These are phyloP conservation scores for Graphilbum ipis-grandicollis DNA, from an alignment of 2,329 filamentous ascomycete genomes.

Conservation along the genomic window DNA sequence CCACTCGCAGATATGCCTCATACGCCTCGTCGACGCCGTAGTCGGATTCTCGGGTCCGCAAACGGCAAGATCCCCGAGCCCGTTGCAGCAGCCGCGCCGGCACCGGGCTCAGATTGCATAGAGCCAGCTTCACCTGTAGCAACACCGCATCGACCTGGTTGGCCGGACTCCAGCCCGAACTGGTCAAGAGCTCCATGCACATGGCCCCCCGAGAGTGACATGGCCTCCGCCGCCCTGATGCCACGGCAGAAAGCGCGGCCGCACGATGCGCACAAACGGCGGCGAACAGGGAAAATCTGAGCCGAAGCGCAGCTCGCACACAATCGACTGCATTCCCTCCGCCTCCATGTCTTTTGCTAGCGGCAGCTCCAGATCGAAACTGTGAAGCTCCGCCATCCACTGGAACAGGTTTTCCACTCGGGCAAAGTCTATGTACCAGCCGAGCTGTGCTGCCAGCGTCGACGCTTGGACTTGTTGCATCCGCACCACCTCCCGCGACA, in stretches of 20 bases:
- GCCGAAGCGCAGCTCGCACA: conserved; percentile 70
- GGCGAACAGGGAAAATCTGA: conserved; percentile 59
- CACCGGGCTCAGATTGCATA: conserved; percentile 47
- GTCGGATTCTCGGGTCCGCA: background rate
- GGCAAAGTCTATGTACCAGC: conserved; percentile 63
- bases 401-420: conserved; percentile 64
- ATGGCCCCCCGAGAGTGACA: conserved; percentile 73
- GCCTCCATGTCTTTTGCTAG: conserved; percentile 59
- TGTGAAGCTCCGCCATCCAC: conserved; percentile 82
- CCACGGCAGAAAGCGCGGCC: conserved; percentile 63
- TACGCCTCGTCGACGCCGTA: background rate
- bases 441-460: conserved; percentile 45
- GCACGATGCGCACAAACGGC: conserved; percentile 70
- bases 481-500: conserved; percentile 46
- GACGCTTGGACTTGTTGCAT: conserved; percentile 46
- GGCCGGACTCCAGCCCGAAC: conserved; percentile 61
- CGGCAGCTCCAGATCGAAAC: conserved; percentile 52
- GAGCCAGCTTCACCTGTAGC: conserved; percentile 62
- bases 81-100: conserved; percentile 63
- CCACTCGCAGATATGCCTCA: background rate
- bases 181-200: conserved; percentile 71
- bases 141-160: conserved; percentile 63
- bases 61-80: no score
- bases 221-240: conserved; percentile 63
- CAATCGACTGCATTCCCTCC: conserved; percentile 44